Evolutionary conservation across 495 filamentous ascomycete genomes (phyloP), one percentile per base, ranked within the genome.

Genomic region (Pyronema domesticum): DNA sequence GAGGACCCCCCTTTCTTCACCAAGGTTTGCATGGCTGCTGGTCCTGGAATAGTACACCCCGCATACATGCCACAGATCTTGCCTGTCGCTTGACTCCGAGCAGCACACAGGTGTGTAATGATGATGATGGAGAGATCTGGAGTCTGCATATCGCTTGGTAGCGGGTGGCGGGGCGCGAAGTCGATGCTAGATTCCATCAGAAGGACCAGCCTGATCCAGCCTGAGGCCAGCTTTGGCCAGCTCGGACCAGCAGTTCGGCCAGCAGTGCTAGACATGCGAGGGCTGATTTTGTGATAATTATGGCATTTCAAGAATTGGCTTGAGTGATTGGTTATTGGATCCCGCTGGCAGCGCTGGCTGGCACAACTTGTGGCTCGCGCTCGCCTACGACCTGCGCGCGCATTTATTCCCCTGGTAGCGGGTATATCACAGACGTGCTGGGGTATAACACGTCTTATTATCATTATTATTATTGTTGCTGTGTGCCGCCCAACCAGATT

Each of bases 351-450:
- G 13, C 45, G 45, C 45, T 47, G 45, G n/a, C 39, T 13, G 11
- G 15, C 39, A 13, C 39, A 13, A 42, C 2, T 13, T 10, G n/a
- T 47, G 45, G 45, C 45, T 47, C 45, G 45, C 45, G 45, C 45
- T 47, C 45, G 45, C 45, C 45, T 47, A 47, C 45, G 3, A 47
- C 45, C 13, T 47, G 45, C 45, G 45, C 45, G 45, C 45, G 45
- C 45, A 47, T 47, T 47, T 47, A 11, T 10, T 23, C 18, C 45
- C 45, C 45, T 47, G 45, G 45, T 47, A 47, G 45, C 45, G 45
- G 45, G 23, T 47, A 47, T 47, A 47, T 15, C 10, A 19, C 23
- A 23, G 18, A 47, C 18, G 45, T n/a, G 10, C 45, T 47, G 23
- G 45, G 13, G 45, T 47, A 47, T 23, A 47, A 47, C 45, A 14